Evolutionary conservation across 2,329 filamentous ascomycete genomes (phyloP).

Genomic region (Nectriaceae sp.): DNA sequence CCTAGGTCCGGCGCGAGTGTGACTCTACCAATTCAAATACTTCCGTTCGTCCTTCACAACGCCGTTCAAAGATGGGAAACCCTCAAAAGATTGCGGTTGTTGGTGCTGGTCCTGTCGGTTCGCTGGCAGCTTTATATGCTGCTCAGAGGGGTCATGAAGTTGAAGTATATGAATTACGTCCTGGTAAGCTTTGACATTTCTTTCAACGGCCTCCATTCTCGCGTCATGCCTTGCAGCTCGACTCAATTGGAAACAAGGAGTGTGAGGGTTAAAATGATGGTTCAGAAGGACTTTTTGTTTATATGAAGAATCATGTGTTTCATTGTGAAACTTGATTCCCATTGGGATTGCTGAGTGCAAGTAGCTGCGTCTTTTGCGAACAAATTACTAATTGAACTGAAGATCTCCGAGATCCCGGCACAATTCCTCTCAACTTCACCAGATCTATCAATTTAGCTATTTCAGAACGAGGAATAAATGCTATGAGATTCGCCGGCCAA

Average conservation of each 20-base stretch:
- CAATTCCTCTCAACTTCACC: conserved; percentile 88
- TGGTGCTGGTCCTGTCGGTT: conserved; percentile 91
- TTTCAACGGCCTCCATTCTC: conserved; percentile 5
- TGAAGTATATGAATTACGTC: conserved; percentile 89
- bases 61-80: conserved; percentile 34
- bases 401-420: conserved; percentile 87
- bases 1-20: conserved; percentile 5
- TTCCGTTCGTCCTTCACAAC: conserved; percentile 27
- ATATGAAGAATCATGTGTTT: neutral
- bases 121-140: conserved; percentile 89
- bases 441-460: conserved; percentile 98
- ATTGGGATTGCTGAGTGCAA: neutral
- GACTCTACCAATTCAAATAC: conserved; percentile 3
- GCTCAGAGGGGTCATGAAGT: conserved; percentile 86
- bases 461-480: conserved; percentile 90
- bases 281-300: neutral
- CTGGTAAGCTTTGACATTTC: conserved; percentile 62
- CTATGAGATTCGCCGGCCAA: conserved; percentile 71
- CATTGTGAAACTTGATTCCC: neutral
- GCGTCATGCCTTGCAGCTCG: conserved; percentile 7
- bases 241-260: neutral
- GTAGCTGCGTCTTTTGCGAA: neutral
- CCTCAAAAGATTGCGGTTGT: conserved; percentile 77
- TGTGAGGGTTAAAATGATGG: too few relatives aligned
- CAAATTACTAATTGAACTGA: neutral